Conservation (phyloP, 352 stramenopile genomes). For the Lagenidium giganteum region DNA sequence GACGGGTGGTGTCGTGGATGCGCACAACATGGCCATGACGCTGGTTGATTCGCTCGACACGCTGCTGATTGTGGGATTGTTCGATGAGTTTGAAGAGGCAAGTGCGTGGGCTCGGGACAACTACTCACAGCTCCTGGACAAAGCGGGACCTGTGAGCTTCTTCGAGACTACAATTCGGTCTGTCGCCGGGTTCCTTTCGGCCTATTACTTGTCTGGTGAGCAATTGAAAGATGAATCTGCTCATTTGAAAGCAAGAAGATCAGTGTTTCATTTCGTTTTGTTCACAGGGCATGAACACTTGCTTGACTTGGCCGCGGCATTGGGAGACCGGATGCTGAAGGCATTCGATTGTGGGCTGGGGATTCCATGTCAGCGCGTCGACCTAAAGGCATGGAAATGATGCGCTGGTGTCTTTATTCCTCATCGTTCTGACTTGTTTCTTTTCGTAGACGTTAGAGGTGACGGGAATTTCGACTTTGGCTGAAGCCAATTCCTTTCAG, state of each 20-base stretch:
- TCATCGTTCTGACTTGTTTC: no score
- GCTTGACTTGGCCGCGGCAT: slow-evolving; percentile 25
- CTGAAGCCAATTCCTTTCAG: slow-evolving; percentile 51
- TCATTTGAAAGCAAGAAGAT: no score
- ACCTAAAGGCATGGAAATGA: slow-evolving; percentile 27
- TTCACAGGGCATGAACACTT: slow-evolving; percentile 40
- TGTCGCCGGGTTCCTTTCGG: slow-evolving; percentile 46
- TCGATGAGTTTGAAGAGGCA: slow-evolving; percentile 58
- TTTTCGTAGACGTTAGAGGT: no score
- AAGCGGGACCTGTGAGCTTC: slow-evolving; percentile 37
- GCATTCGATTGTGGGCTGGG: slow-evolving; percentile 29
- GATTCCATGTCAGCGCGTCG: slow-evolving; percentile 29
- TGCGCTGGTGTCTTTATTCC: no score
- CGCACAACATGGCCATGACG: slow-evolving; percentile 62
- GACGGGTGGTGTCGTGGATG: slow-evolving; percentile 21
- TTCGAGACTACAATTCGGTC: slow-evolving; percentile 59
- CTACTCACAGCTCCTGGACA: slow-evolving; percentile 25
- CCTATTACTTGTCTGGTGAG: slow-evolving; percentile 57
- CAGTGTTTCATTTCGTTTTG: no score
- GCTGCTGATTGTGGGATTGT: slow-evolving; percentile 52
- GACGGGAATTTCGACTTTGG: no score
- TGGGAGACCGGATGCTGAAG: slow-evolving; percentile 27
- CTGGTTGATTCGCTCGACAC: slow-evolving; percentile 66
- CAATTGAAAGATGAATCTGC: no score
- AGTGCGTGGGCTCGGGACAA: slow-evolving; percentile 45